phyloP scores from a whole-genome alignment of 1,139 yeast species.

The Debaryomyces psychrophilus region DNA sequence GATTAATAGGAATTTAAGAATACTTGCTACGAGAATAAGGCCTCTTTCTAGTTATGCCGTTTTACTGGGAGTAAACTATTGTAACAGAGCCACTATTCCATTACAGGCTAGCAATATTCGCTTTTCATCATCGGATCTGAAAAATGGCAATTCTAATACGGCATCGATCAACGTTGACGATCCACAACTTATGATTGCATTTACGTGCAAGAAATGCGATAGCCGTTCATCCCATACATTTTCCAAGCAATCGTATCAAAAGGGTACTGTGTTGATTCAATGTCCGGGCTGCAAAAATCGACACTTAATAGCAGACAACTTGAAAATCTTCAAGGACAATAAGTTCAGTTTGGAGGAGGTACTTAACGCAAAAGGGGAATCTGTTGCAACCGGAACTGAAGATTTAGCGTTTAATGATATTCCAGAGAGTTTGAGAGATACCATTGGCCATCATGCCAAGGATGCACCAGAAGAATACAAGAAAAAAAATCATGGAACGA shows the following conservation, averaged over 20 bases:
- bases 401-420: constrained; percentile 74
- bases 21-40: neutral
- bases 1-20: constrained; percentile 4
- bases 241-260: constrained; percentile 86
- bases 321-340: constrained; percentile 78
- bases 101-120: neutral
- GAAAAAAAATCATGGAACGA: constrained; percentile 18
- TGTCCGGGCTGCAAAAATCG: constrained; percentile 91
- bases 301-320: constrained; percentile 91
- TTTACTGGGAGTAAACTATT: neutral
- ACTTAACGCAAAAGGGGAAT: constrained; percentile 75
- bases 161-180: constrained; percentile 52
- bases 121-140: constrained; percentile 8
- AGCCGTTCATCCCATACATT: constrained; percentile 84
- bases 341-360: constrained; percentile 78
- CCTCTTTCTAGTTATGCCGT: neutral
- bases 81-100: neutral
- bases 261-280: constrained; percentile 85
- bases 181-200: constrained; percentile 83
- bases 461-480: constrained; percentile 55
- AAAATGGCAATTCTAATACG: constrained; percentile 5
- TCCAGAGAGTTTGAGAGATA: constrained; percentile 60
- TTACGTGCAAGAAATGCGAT: constrained; percentile 88
- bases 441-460: constrained; percentile 65
- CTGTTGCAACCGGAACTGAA: constrained; percentile 59